Percentiles rank a stretch among this genome's conserved stretches.
Evolutionary conservation across 208 protist genomes (phyloP).

Genomic region (Trypanosoma caninum): DNA sequence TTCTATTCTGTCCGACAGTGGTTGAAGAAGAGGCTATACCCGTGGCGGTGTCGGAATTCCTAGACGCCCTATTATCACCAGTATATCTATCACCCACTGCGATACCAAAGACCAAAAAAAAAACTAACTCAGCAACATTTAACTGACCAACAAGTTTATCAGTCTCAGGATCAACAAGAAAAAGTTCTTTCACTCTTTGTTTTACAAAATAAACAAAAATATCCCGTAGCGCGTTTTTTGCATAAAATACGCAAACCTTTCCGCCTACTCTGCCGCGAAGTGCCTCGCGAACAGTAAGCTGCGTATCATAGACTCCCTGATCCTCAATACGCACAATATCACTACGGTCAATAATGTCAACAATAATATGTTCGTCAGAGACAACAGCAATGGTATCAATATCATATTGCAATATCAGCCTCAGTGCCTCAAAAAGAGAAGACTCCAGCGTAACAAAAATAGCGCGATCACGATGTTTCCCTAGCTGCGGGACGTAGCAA

Average conservation of each 20-base stretch:
- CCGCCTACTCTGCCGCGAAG: conserved; percentile 48
- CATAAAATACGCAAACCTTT: conserved; percentile 69
- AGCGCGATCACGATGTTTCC: conserved; percentile 37
- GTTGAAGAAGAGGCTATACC: no score
- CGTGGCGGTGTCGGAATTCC: no score
- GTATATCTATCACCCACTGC: no score
- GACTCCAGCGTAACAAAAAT: conserved; percentile 77
- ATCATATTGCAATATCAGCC: conserved; percentile 57
- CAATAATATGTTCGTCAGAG: conserved; percentile 44
- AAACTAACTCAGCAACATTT: conserved; percentile 70
- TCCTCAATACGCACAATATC: conserved; percentile 87
- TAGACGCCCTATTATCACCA: no score
- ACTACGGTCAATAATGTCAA: conserved; percentile 81
- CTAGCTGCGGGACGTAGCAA: conserved; percentile 36
- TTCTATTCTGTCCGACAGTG: no score
- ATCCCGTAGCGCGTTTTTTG: conserved; percentile 66
- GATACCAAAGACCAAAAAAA: conserved; percentile 64
- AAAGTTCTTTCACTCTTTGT: conserved; percentile 79
- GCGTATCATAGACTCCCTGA: conserved; percentile 86
- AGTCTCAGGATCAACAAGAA: conserved; percentile 75
- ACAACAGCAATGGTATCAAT: conserved; percentile 75
- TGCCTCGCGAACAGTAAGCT: conserved; percentile 71
- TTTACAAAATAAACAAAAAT: conserved; percentile 87
- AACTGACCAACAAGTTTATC: conserved; percentile 72
- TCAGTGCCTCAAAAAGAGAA: conserved; percentile 62